A percentile compares a stretch with the other conserved stretches of the same genome.
These are phyloP conservation scores for Trichopus zeylanicus DNA, from an alignment of 116 monocot genomes.

Conservation along the genomic window DNA sequence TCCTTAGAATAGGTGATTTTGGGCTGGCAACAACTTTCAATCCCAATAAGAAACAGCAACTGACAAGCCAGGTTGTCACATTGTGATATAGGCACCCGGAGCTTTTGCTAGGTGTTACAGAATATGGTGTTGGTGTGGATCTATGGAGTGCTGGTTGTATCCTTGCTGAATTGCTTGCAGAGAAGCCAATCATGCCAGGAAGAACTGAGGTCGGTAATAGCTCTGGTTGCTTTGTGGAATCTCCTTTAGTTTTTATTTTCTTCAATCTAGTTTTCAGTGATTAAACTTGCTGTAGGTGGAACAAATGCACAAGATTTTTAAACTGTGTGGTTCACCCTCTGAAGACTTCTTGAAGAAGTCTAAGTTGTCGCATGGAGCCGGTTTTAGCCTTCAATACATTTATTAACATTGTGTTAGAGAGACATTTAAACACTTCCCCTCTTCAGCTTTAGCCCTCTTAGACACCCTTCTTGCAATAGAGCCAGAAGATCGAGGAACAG, in stretches of 20 bases:
- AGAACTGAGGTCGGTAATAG: slow-evolving; percentile 43
- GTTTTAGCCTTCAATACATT: slow-evolving; percentile 45
- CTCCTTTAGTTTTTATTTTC: no score
- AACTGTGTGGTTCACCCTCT: slow-evolving; percentile 58
- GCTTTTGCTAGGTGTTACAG: slow-evolving; percentile 38
- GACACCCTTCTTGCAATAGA: slow-evolving; percentile 49
- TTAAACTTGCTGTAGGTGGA: slow-evolving; percentile 28
- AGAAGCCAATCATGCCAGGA: slow-evolving; percentile 37
- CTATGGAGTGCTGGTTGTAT: slow-evolving; percentile 41
- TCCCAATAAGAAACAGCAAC: slow-evolving; percentile 20
- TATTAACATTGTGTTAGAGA: slow-evolving; percentile 29
- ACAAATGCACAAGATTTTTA: slow-evolving; percentile 59
- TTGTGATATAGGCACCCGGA: slow-evolving; percentile 46
- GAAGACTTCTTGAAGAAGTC: slow-evolving; percentile 44
- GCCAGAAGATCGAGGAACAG: slow-evolving; percentile 34
- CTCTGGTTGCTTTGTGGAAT: no score
- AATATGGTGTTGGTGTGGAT: slow-evolving; percentile 37
- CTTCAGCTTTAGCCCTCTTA: slow-evolving; percentile 38
- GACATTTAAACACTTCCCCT: slow-evolving; percentile 36
- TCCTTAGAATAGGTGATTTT: slow-evolving; percentile 39
- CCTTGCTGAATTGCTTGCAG: slow-evolving; percentile 32
- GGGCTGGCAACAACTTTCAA: slow-evolving; percentile 38
- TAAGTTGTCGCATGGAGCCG: slow-evolving; percentile 47
- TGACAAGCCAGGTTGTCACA: slow-evolving; percentile 51
- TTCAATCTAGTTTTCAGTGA: background rate